phyloP scores from a whole-genome alignment of 495 filamentous ascomycete species.

The Lasiosphaeria hispida region DNA sequence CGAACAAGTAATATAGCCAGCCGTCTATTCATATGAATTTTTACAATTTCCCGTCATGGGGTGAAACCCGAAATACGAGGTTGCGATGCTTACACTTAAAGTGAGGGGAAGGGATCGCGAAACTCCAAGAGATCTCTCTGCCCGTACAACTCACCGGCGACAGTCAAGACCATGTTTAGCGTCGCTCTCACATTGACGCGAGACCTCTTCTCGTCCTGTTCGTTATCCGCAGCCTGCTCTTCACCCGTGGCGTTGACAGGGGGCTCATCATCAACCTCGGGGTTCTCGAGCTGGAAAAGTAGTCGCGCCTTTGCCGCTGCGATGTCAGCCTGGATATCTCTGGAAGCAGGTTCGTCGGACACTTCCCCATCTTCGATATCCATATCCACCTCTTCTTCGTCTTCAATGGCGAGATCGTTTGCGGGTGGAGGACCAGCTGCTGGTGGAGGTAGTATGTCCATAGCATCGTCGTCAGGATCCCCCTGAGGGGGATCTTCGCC shows the following conservation, averaged over 20 bases:
- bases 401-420: slow-evolving; percentile 20
- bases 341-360: slow-evolving; percentile 29
- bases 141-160: slow-evolving; percentile 87
- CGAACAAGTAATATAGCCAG: too few relatives aligned
- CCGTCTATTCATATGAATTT: too few relatives aligned
- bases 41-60: too few relatives aligned
- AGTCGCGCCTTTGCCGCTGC: slow-evolving; percentile 60
- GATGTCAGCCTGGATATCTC: slow-evolving; percentile 43
- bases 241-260: slow-evolving; percentile 1
- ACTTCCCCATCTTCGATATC: slow-evolving; percentile 49
- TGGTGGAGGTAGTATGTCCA: not conserved
- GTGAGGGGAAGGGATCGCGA: slow-evolving; percentile 51
- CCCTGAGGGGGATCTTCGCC: not conserved
- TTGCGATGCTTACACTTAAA: slow-evolving; percentile 13
- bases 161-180: slow-evolving; percentile 87
- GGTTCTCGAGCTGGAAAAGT: slow-evolving; percentile 44
- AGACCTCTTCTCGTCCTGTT: slow-evolving; percentile 25
- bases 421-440: not conserved
- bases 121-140: slow-evolving; percentile 82
- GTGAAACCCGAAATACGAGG: not conserved
- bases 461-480: slow-evolving; percentile 13
- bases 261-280: slow-evolving; percentile 11
- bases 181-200: slow-evolving; percentile 53
- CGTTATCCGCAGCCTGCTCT: not conserved
- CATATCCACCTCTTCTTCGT: slow-evolving; percentile 41